Percentiles rank a stretch among this genome's conserved stretches.
phyloP scores from a whole-genome alignment of 2,329 filamentous ascomycete species.

The Samsoniella hepiali region DNA sequence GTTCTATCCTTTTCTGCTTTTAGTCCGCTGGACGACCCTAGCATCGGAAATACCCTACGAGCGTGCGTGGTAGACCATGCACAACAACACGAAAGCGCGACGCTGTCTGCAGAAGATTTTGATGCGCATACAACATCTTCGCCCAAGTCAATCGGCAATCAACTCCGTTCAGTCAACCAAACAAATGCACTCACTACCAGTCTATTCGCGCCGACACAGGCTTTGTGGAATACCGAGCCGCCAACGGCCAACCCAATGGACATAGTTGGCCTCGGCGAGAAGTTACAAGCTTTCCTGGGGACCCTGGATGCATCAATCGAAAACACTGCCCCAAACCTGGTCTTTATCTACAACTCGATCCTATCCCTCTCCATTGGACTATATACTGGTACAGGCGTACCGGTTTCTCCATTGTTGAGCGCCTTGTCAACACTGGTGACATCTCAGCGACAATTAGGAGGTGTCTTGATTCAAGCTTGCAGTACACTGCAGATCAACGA shows the following conservation, averaged over 20 bases:
- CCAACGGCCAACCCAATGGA: slow-evolving; percentile 22
- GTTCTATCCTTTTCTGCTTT: not conserved
- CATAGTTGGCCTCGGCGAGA: not conserved
- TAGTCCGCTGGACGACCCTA: not conserved
- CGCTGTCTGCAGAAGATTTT: no score
- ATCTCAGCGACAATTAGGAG: not conserved
- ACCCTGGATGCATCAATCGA: not conserved
- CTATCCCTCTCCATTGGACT: slow-evolving; percentile 21
- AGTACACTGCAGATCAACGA: slow-evolving; percentile 19
- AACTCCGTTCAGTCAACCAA: not conserved
- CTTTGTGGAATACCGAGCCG: slow-evolving; percentile 26
- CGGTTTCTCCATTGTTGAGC: slow-evolving; percentile 15
- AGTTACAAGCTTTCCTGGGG: not conserved
- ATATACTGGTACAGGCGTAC: slow-evolving; percentile 24
- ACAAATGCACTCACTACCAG: no score
- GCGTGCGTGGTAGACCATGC: not conserved
- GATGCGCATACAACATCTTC: no score
- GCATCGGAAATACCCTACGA: not conserved
- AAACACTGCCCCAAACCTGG: not conserved
- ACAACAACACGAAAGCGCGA: slow-evolving; percentile 21
- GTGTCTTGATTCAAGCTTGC: not conserved
- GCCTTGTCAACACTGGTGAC: slow-evolving; percentile 18
- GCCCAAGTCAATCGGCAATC: not conserved
- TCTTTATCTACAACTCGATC: not conserved
- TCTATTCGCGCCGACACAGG: not conserved